A percentile compares a stretch with the other conserved stretches of the same genome.
phyloP scores from a whole-genome alignment of 306 rosid genomes.

The Vigna nakashimae region DNA sequence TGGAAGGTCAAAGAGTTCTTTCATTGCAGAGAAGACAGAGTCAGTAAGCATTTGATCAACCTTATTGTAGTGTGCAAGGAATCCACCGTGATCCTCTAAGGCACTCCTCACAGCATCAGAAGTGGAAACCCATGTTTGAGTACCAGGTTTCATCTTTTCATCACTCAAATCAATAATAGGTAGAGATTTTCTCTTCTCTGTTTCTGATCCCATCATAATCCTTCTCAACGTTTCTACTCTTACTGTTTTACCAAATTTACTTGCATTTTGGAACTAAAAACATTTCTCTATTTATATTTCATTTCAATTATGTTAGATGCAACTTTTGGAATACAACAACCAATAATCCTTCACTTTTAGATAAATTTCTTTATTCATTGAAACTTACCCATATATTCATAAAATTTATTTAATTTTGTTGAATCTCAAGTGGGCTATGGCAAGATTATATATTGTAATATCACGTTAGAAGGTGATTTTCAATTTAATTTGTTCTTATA shows the following conservation, averaged over 20 bases:
- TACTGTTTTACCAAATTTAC: not conserved
- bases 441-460: no score
- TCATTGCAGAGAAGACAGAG: constrained; percentile 31
- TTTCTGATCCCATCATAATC: constrained; percentile 29
- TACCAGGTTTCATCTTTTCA: constrained; percentile 41
- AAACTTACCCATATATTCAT: no score
- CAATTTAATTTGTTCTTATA: no score
- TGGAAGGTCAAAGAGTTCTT: constrained; percentile 37
- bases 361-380: no score
- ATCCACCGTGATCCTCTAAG: constrained; percentile 41
- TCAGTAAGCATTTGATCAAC: not conserved
- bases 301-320: not conserved
- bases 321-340: not conserved
- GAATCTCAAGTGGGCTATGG: no score
- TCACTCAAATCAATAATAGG: constrained; percentile 25
- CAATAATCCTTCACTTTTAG: no score
- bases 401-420: no score
- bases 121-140: constrained; percentile 11
- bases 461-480: no score
- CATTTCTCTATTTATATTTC: not conserved
- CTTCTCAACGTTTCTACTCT: not conserved
- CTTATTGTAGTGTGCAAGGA: constrained; percentile 32
- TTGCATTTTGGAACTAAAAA: not conserved
- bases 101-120: constrained; percentile 36
- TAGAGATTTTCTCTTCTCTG: not conserved